These are phyloP conservation scores for Russula abietina DNA, from an alignment of 768 basidiomycete genomes.

Conservation along the genomic window DNA sequence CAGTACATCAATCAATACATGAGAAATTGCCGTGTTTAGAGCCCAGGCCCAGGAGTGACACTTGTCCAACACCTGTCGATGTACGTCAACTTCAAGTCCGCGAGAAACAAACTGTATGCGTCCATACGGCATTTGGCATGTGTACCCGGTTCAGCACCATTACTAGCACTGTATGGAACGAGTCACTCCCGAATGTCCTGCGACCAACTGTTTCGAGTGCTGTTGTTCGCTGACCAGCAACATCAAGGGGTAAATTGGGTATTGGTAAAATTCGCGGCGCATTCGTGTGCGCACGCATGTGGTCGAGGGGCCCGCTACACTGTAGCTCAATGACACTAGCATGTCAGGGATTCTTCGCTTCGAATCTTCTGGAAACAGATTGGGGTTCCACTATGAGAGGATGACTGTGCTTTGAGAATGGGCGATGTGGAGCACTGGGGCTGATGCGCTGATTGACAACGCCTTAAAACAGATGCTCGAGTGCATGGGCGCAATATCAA, in stretches of 20 bases:
- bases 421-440: background rate
- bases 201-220: background rate
- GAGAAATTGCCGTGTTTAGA: background rate
- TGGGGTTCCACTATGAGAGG: background rate
- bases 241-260: background rate
- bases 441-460: background rate
- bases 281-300: conserved; percentile 4
- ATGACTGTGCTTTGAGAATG: background rate
- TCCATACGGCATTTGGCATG: background rate
- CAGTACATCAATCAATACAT: background rate
- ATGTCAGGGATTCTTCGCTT: background rate
- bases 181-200: background rate
- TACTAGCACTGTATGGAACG: no score
- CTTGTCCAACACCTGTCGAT: background rate
- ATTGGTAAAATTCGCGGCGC: background rate
- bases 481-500: background rate
- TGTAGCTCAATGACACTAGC: conserved; percentile 9
- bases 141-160: no score
- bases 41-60: background rate
- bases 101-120: background rate
- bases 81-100: background rate
- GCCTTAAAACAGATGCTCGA: background rate
- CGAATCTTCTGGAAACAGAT: no score
- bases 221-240: background rate
- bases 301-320: conserved; percentile 24